phyloP scores from a whole-genome alignment of 306 rosid genomes.

The Medicago truncatula region DNA sequence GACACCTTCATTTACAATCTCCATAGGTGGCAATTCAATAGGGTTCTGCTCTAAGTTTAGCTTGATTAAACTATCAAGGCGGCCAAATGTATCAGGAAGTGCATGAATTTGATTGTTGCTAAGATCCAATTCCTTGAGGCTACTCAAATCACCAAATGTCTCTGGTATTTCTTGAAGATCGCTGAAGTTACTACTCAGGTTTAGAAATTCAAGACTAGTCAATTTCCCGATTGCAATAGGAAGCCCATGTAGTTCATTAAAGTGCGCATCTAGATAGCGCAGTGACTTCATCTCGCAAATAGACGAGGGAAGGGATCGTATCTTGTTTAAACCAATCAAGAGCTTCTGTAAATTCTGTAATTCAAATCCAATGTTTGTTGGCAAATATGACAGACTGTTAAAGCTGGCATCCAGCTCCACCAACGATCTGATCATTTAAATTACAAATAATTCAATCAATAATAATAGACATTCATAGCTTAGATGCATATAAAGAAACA shows the following conservation, averaged over 20 bases:
- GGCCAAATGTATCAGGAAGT: conserved; percentile 89
- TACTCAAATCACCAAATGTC: conserved; percentile 78
- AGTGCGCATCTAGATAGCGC: conserved; percentile 85
- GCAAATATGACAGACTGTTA: conserved; percentile 85
- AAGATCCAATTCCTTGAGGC: conserved; percentile 87
- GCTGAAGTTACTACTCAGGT: conserved; percentile 82
- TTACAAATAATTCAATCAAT: conserved; percentile 25
- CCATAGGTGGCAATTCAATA: conserved; percentile 74
- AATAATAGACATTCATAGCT: neutral
- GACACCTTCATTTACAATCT: conserved; percentile 69
- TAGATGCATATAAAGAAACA: conserved; percentile 1
- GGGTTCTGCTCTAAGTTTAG: conserved; percentile 95
- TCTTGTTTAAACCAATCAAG: conserved; percentile 73
- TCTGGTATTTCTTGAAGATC: conserved; percentile 84
- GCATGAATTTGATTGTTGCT: conserved; percentile 93
- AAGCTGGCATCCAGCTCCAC: conserved; percentile 94
- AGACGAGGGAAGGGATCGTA: conserved; percentile 84
- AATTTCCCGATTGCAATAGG: conserved; percentile 78
- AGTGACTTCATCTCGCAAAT: conserved; percentile 83
- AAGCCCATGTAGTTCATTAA: conserved; percentile 87
- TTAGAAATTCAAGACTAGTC: conserved; percentile 65
- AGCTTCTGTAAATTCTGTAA: conserved; percentile 70
- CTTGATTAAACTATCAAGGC: conserved; percentile 76
- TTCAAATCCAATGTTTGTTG: conserved; percentile 89
- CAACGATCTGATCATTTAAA: conserved; percentile 71